phyloP scores from a whole-genome alignment of 306 rosid genomes.

The Begonia peltatifolia region DNA sequence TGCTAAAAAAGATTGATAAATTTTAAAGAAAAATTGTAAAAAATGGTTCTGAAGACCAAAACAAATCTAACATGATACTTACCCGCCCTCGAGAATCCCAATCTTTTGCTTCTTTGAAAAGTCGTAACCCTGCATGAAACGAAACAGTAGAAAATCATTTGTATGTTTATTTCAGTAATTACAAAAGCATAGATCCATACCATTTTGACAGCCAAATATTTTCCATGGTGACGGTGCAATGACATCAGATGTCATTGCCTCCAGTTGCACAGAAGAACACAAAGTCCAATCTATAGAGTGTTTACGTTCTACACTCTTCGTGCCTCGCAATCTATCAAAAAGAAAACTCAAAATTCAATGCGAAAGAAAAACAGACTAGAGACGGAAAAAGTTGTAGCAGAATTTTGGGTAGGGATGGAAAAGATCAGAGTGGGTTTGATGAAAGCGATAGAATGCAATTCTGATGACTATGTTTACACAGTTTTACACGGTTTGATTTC shows the following conservation, averaged over 20 bases:
- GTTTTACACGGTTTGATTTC: too few relatives aligned
- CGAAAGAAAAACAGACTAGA: not conserved
- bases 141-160: not conserved
- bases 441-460: too few relatives aligned
- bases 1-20: constrained; percentile 26
- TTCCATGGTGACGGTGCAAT: constrained; percentile 85
- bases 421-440: too few relatives aligned
- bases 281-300: constrained; percentile 34
- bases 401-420: not conserved
- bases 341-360: constrained; percentile 1
- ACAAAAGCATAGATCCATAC: constrained; percentile 24
- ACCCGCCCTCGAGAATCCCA: constrained; percentile 53
- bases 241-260: constrained; percentile 66
- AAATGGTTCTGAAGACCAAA: constrained; percentile 4
- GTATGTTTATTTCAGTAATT: too few relatives aligned
- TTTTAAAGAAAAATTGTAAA: constrained; percentile 3
- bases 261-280: constrained; percentile 27
- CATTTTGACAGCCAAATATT: constrained; percentile 86
- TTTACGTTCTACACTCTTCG: constrained; percentile 27
- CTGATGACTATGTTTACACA: too few relatives aligned
- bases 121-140: constrained; percentile 53
- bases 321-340: constrained; percentile 40
- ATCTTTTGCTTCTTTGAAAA: constrained; percentile 76
- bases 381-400: too few relatives aligned
- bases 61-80: constrained; percentile 15